A percentile compares a stretch with the other conserved stretches of the same genome.
Evolutionary conservation across 345 rosid genomes (phyloP).

Genomic region (Raphanus sativus): DNA sequence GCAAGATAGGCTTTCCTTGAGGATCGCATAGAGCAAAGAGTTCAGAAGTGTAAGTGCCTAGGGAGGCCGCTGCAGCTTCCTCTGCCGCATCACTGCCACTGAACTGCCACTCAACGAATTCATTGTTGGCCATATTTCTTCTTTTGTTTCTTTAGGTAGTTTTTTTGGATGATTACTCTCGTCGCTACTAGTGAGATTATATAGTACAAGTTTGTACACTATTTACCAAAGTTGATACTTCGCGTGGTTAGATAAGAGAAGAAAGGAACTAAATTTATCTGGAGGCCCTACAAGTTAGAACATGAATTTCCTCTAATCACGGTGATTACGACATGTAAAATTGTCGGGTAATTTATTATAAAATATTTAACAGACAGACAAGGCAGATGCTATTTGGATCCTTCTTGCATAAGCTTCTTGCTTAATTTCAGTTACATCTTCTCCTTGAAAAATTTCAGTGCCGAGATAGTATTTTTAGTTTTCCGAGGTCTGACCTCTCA

Average conservation of each 20-base stretch:
- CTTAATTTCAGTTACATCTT: too few relatives aligned
- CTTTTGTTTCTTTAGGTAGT: not conserved
- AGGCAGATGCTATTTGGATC: too few relatives aligned
- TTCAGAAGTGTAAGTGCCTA: conserved; percentile 38
- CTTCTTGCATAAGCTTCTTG: too few relatives aligned
- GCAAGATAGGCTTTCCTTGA: conserved; percentile 41
- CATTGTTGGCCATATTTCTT: not conserved
- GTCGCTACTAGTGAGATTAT: not conserved
- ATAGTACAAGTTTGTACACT: not conserved
- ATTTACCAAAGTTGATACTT: not conserved
- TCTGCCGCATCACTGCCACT: conserved; percentile 28
- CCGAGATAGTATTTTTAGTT: too few relatives aligned
- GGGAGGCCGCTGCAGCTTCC: conserved; percentile 8
- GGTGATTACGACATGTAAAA: not conserved
- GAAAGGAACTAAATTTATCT: not conserved
- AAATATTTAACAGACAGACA: too few relatives aligned
- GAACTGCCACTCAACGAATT: conserved; percentile 34
- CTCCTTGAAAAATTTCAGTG: too few relatives aligned
- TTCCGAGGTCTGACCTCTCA: too few relatives aligned
- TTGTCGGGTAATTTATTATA: too few relatives aligned
- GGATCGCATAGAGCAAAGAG: conserved; percentile 35
- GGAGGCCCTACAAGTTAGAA: not conserved
- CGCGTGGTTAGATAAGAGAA: conserved; percentile 2
- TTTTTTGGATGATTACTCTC: conserved; percentile 5
- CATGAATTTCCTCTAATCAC: not conserved